These are phyloP conservation scores for Debaryomyces hansenii DNA, from an alignment of 805 yeast species.

Conservation along the genomic window DNA sequence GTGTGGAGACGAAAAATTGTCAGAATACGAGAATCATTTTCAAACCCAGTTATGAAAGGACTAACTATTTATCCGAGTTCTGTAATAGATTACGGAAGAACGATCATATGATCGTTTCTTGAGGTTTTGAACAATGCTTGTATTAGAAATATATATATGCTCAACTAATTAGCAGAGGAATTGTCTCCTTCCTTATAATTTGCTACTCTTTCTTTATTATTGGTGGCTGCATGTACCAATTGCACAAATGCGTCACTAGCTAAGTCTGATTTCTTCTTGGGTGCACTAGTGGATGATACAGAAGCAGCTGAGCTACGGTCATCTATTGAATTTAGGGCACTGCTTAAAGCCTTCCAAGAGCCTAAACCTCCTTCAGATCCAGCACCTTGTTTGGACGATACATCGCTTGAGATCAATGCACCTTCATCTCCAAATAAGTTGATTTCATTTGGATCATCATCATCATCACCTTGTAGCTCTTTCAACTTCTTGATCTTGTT, in stretches of 20 bases:
- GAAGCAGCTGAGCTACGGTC: slow-evolving; percentile 22
- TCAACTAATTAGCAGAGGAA: too few species aligned
- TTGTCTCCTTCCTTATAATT: slow-evolving; percentile 11
- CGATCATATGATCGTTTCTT: too few species aligned
- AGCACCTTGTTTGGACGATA: neutral
- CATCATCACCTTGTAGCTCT: slow-evolving; percentile 57
- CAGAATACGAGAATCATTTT: too few species aligned
- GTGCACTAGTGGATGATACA: slow-evolving; percentile 14
- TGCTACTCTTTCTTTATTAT: slow-evolving; percentile 51
- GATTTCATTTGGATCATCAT: slow-evolving; percentile 51
- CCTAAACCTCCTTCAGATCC: slow-evolving; percentile 12
- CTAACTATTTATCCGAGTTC: too few species aligned
- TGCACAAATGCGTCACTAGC: slow-evolving; percentile 64
- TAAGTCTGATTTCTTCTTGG: slow-evolving; percentile 33
- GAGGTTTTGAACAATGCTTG: too few species aligned
- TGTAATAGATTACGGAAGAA: too few species aligned
- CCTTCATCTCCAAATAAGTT: slow-evolving; percentile 40
- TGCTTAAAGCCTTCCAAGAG: slow-evolving; percentile 29
- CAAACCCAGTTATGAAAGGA: too few species aligned
- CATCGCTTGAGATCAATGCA: slow-evolving; percentile 4
- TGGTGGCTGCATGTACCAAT: slow-evolving; percentile 66
- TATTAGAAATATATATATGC: too few species aligned
- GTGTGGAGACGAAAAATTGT: too few species aligned
- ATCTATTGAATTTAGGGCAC: slow-evolving; percentile 20
- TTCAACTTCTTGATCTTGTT: slow-evolving; percentile 76